Percentiles rank a stretch among this genome's conserved stretches.
These are phyloP conservation scores for Angomonas ambiguus DNA, from an alignment of 208 protist genomes.

Conservation along the genomic window DNA sequence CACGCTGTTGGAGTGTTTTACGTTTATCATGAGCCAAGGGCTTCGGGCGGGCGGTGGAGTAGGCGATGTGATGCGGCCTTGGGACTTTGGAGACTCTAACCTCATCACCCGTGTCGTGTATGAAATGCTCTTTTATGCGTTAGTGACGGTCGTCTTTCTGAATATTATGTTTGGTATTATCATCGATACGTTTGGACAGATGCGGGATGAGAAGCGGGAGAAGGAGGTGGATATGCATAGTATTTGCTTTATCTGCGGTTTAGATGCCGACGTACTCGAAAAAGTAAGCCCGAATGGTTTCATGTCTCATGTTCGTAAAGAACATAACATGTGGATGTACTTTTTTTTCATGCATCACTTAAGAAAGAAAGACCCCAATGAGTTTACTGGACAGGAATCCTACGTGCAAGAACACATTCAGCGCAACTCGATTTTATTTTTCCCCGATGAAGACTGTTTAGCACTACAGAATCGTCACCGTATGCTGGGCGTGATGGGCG, in stretches of 20 bases:
- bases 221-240: conserved; percentile 78
- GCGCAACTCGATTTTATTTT: conserved; percentile 59
- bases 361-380: conserved; percentile 60
- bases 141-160: conserved; percentile 91
- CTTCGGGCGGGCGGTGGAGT: conserved; percentile 76
- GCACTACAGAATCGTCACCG: too few species aligned
- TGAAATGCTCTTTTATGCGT: conserved; percentile 91
- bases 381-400: conserved; percentile 84
- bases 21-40: conserved; percentile 69
- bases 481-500: conserved; percentile 8
- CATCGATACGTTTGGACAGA: conserved; percentile 91
- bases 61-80: conserved; percentile 70
- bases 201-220: conserved; percentile 82
- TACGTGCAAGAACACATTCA: conserved; percentile 65
- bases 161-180: conserved; percentile 96
- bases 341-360: conserved; percentile 91
- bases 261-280: conserved; percentile 82
- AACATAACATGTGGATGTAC: conserved; percentile 96
- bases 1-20: conserved; percentile 68
- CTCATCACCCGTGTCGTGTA: conserved; percentile 58
- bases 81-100: conserved; percentile 41
- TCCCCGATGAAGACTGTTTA: conserved; percentile 63
- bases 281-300: conserved; percentile 63
- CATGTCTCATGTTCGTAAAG: conserved; percentile 72
- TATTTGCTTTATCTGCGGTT: conserved; percentile 92